These are phyloP conservation scores for Choiromyces venosus DNA, from an alignment of 495 filamentous ascomycete genomes.

Conservation along the genomic window DNA sequence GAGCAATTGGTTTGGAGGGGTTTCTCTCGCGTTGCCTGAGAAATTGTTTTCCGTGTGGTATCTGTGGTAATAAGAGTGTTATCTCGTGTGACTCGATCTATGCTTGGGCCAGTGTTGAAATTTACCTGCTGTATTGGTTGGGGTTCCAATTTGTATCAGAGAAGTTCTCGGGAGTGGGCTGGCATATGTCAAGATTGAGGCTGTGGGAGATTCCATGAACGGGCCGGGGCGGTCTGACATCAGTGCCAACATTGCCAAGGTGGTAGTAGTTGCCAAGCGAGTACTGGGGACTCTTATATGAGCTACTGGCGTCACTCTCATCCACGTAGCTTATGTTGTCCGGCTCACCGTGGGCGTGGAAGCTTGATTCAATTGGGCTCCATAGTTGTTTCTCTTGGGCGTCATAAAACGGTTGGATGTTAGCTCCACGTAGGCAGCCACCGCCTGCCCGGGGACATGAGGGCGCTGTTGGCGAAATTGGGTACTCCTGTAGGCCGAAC, in stretches of 20 bases:
- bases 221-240: background rate
- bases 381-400: background rate
- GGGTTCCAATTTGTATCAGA: background rate
- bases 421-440: background rate
- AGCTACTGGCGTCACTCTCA: background rate
- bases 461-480: background rate
- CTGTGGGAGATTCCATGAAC: background rate
- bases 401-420: background rate
- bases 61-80: background rate
- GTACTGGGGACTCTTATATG: background rate
- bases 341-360: background rate
- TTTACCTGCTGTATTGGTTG: background rate
- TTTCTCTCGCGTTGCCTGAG: background rate
- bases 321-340: background rate
- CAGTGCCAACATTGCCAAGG: background rate
- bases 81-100: background rate
- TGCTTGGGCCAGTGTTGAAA: background rate
- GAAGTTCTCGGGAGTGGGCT: background rate
- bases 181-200: fast-evolving
- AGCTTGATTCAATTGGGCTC: background rate
- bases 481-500: background rate
- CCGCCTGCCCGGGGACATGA: background rate
- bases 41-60: background rate
- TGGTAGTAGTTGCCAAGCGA: background rate
- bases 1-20: background rate